Conservation (phyloP, 164 flowering plant species). For the Protea cynaroides region DNA sequence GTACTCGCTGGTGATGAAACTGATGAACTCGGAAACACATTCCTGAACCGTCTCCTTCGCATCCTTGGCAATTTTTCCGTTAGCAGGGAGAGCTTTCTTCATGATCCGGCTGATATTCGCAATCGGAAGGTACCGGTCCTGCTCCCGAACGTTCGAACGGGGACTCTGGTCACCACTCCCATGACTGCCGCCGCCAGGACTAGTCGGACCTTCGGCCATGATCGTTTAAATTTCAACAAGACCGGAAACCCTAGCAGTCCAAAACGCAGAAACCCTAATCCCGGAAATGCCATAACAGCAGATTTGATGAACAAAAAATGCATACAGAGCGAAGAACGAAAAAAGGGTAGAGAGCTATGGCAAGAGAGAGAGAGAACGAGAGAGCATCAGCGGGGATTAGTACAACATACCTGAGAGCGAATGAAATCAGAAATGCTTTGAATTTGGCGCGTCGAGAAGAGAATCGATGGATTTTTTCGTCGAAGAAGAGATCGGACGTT, state of each 20-base stretch:
- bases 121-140: constrained; percentile 38
- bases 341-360: constrained; percentile 5
- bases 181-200: constrained; percentile 37
- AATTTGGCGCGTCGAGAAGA: constrained; percentile 11
- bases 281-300: not conserved
- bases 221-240: not conserved
- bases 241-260: constrained; percentile 10
- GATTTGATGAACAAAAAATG: too few relatives aligned
- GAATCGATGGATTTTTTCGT: constrained; percentile 9
- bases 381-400: not conserved
- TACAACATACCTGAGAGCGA: constrained; percentile 6
- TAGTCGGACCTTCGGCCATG: constrained; percentile 33
- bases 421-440: constrained; percentile 2
- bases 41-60: constrained; percentile 45
- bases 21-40: constrained; percentile 41
- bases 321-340: not conserved
- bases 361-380: constrained; percentile 20
- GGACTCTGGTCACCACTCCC: constrained; percentile 37
- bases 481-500: constrained; percentile 27
- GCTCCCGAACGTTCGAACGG: constrained; percentile 33
- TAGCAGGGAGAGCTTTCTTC: constrained; percentile 41
- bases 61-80: constrained; percentile 44
- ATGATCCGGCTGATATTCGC: constrained; percentile 43
- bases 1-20: constrained; percentile 43
- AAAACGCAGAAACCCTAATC: constrained; percentile 1